Evolutionary conservation across 1,139 yeast genomes (phyloP).

Genomic region (Meyerozyma sp.): DNA sequence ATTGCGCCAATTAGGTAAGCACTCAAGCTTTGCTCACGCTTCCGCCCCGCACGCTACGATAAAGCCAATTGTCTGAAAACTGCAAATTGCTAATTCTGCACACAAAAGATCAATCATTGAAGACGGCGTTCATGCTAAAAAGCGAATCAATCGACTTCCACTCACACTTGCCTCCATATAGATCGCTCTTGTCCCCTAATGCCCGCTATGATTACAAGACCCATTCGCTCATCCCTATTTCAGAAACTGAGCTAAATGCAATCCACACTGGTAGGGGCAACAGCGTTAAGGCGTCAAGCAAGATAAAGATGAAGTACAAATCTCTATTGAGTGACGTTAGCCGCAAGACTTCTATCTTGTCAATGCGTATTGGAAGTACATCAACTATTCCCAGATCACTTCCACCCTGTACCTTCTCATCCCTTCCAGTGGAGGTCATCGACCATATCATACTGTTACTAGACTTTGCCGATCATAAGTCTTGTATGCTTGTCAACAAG

Average conservation of each 20-base stretch:
- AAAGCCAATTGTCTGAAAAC: neutral
- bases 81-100: neutral
- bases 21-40: too few relatives aligned
- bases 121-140: constrained; percentile 4
- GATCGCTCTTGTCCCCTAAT: constrained; percentile 38
- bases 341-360: constrained; percentile 18
- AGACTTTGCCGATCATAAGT: constrained; percentile 21
- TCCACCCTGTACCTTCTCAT: constrained; percentile 13
- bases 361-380: constrained; percentile 6
- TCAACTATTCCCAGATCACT: constrained; percentile 1
- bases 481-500: constrained; percentile 46
- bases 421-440: constrained; percentile 33
- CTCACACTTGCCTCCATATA: constrained; percentile 38
- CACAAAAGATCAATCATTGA: constrained; percentile 2
- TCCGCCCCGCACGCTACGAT: neutral
- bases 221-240: constrained; percentile 20
- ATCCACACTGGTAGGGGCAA: constrained; percentile 1
- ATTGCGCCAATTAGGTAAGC: too few relatives aligned
- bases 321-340: constrained; percentile 38
- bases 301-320: constrained; percentile 39
- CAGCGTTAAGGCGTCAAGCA: neutral
- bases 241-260: constrained; percentile 9
- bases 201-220: constrained; percentile 40
- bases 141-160: constrained; percentile 20
- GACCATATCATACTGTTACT: constrained; percentile 28